phyloP scores from a whole-genome alignment of 805 yeast species.

The Ogataea neopini region DNA sequence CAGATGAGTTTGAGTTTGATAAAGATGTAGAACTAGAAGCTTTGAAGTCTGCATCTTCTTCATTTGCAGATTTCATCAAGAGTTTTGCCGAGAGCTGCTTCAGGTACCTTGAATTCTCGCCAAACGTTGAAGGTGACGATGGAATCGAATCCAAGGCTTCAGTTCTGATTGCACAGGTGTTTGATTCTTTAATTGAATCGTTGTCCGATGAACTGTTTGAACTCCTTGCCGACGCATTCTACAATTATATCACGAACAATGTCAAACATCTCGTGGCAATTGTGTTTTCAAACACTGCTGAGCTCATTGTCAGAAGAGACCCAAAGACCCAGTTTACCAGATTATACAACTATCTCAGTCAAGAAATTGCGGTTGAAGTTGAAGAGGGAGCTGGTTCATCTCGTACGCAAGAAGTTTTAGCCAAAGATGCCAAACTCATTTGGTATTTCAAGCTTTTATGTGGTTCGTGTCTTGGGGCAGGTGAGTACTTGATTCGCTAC shows the following conservation, averaged over 20 bases:
- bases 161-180: slow-evolving; percentile 36
- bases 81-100: slow-evolving; percentile 60
- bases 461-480: slow-evolving; percentile 71
- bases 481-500: slow-evolving; percentile 45
- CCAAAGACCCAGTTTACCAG: slow-evolving; percentile 48
- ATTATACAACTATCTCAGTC: slow-evolving; percentile 46
- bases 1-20: slow-evolving; percentile 41
- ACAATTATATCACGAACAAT: slow-evolving; percentile 60
- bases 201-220: slow-evolving; percentile 57
- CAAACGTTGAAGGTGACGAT: slow-evolving; percentile 53
- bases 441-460: slow-evolving; percentile 71
- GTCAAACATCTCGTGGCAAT: slow-evolving; percentile 62
- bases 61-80: slow-evolving; percentile 61
- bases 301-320: slow-evolving; percentile 67
- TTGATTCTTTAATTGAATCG: slow-evolving; percentile 56
- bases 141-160: slow-evolving; percentile 53
- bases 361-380: slow-evolving; percentile 64
- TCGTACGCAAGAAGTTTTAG: slow-evolving; percentile 63
- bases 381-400: slow-evolving; percentile 81
- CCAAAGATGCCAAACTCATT: slow-evolving; percentile 75
- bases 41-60: slow-evolving; percentile 68
- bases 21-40: slow-evolving; percentile 53
- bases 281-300: slow-evolving; percentile 69
- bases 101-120: slow-evolving; percentile 64
- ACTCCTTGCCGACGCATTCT: slow-evolving; percentile 46